Evolutionary conservation across 768 basidiomycete genomes (phyloP), one percentile per base, ranked within the genome.

Genomic region (Calocybe gangraenosa): DNA sequence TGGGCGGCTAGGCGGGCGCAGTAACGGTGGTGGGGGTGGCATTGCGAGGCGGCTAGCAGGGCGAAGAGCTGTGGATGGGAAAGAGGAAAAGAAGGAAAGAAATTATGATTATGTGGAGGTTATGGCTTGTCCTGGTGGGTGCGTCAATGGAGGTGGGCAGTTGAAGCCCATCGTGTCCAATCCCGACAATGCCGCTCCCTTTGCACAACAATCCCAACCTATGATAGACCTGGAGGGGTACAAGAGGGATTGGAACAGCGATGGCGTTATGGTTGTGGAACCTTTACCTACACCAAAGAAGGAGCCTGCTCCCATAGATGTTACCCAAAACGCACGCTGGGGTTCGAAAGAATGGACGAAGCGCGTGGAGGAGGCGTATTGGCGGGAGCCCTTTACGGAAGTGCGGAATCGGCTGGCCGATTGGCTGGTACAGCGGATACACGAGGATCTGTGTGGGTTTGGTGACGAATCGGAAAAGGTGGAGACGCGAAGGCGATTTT

Each of bases 121-220:
- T 51, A 98, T 99, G 96, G 96, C 96, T 25, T 99, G 96, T 69
- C 96, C 96, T 0, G 84, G 87, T 0, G 96, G 96, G 14, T 98
- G 96, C 63, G 91, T 96, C 33, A 97, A 97, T 61, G 96, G 96
- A 7, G 96, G 95, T 17, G 96, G 96, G 4, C 96, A 98, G 69
- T 63, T 86, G 43, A 75, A 74, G 58, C 69, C 71, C 14, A 48
- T 63, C 33, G 7, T 39, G n/a, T 33, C 34, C 22, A 9, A 20
- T 3, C 14, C 30, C 13, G 38, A 19, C 3, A 10, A 21, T 25
- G 7, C 44, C 18, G 2, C 34, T 36, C 11, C 42, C 5, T 14
- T 35, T 32, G 14, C 35, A 23, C 22, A 30, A 9, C 23, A 36
- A 18, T 9, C 36, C 17, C 34, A 23, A 23, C 31, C 46, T 35